Evolutionary conservation across 768 basidiomycete species (phyloP), one percentile per base, ranked within the genome.

Genomic region (Mycena amicta): DNA sequence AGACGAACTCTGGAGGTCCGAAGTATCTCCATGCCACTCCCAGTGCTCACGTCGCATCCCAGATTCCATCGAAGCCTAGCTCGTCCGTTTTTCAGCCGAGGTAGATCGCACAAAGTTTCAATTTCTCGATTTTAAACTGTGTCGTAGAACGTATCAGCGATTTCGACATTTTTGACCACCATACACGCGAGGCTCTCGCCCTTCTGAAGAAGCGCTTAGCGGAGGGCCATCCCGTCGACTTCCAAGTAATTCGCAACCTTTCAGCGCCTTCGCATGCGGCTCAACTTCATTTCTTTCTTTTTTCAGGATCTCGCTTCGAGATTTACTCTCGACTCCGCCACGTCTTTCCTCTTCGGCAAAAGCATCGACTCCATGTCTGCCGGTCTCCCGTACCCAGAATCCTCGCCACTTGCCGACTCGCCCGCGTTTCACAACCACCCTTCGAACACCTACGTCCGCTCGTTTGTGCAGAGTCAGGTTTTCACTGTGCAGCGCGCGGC

Each of bases 11-110:
- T 90, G 89, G 89, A 90, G n/a, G n/a, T n/a, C n/a, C n/a, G n/a
- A n/a, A n/a, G n/a, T n/a, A n/a, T n/a, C n/a, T n/a, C n/a, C n/a
- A n/a, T n/a, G n/a, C n/a, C n/a, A n/a, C n/a, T n/a, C n/a, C n/a
- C n/a, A n/a, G n/a, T n/a, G n/a, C n/a, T n/a, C n/a, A n/a, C n/a
- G n/a, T n/a, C n/a, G n/a, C n/a, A n/a, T n/a, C n/a, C n/a, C n/a
- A n/a, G 86, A 66, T 81, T 87, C 63, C 87, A 89, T 68, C 82
- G 88, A 16, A 65, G 76, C 3, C 85, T 89, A 72, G 84, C 86
- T 0, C 82, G 89, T 1, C 88, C 89, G 0, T 90, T 89, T 74
- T 90, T 91, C 74, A 80, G 69, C 55, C 78, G 76, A 47, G 47
- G 47, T 49, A n/a, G 6, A n/a, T 45, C 13, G 6, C 47, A 12